Conservation (phyloP, 805 yeast genomes). For the Candida montana region DNA sequence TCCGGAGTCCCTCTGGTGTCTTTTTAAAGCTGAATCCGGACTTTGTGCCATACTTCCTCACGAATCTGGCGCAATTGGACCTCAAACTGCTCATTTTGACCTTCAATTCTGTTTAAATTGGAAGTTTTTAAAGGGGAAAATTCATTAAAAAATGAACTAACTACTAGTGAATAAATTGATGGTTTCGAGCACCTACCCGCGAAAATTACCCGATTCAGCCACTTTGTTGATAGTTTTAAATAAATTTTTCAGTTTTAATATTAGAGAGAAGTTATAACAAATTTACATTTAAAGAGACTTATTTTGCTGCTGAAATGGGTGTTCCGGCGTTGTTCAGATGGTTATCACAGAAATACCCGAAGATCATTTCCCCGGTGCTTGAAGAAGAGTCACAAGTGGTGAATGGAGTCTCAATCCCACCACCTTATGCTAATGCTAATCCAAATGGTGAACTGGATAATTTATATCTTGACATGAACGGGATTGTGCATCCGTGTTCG, state of each 20-base stretch:
- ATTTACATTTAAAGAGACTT: too few relatives aligned
- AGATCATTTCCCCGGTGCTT: constrained; percentile 83
- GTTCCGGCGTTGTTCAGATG: constrained; percentile 98
- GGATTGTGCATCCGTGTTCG: constrained; percentile 98
- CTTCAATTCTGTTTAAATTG: too few relatives aligned
- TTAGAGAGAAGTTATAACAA: too few relatives aligned
- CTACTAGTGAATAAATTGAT: too few relatives aligned
- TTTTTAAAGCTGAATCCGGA: constrained; percentile 1
- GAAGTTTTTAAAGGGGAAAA: too few relatives aligned
- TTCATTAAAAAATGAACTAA: too few relatives aligned
- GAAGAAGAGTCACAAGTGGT: constrained; percentile 61
- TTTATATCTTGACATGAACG: constrained; percentile 94
- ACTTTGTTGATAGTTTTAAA: background rate
- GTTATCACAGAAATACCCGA: constrained; percentile 90
- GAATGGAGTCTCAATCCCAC: constrained; percentile 59
- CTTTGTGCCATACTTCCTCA: constrained; percentile 2
- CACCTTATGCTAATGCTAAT: constrained; percentile 68
- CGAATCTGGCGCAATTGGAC: background rate
- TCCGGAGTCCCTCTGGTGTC: background rate
- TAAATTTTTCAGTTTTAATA: too few relatives aligned
- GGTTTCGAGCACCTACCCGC: background rate
- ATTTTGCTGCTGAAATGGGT: constrained; percentile 55
- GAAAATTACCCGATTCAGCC: background rate
- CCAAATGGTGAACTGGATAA: constrained; percentile 97
- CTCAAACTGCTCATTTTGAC: too few relatives aligned